Percentiles rank a stretch among this genome's conserved stretches.
phyloP scores from a whole-genome alignment of 176 grass and related monocot species.

The Leersia perrieri region DNA sequence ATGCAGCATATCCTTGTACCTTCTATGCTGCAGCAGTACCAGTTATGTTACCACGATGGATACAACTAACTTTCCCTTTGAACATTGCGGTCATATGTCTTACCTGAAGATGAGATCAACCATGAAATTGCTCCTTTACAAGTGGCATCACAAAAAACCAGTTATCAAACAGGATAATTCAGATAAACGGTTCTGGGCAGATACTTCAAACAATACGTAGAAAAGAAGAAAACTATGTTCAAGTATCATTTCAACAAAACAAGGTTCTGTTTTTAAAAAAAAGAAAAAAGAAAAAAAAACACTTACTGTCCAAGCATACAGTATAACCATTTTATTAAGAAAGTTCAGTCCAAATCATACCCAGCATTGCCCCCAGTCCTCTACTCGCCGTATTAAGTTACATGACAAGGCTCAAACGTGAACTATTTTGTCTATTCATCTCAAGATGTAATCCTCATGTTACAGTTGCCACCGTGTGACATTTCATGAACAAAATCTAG shows the following conservation, averaged over 20 bases:
- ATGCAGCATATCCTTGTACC: too few species aligned
- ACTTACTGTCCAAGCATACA: not conserved
- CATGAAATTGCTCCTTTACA: not conserved
- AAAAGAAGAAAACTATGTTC: not conserved
- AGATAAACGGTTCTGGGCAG: not conserved
- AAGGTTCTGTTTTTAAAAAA: not conserved
- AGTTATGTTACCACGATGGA: too few species aligned
- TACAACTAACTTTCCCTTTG: too few species aligned
- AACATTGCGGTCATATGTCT: too few species aligned
- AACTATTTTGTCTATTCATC: conserved; percentile 20
- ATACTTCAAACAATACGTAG: not conserved
- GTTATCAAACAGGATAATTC: not conserved
- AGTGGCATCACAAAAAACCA: not conserved
- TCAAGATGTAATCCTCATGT: not conserved
- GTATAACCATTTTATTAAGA: not conserved
- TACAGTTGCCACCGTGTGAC: conserved; percentile 7
- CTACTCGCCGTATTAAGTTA: not conserved
- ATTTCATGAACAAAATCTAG: not conserved
- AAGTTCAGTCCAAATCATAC: not conserved
- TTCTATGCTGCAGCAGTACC: too few species aligned
- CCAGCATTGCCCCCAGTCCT: not conserved
- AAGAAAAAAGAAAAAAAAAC: not conserved
- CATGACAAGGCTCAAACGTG: conserved; percentile 8
- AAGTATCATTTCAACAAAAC: not conserved
- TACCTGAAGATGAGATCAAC: not conserved